Percentiles rank a stretch among this genome's conserved stretches.
phyloP scores from a whole-genome alignment of 148 eudicot genomes.

The Cornus controversa region DNA sequence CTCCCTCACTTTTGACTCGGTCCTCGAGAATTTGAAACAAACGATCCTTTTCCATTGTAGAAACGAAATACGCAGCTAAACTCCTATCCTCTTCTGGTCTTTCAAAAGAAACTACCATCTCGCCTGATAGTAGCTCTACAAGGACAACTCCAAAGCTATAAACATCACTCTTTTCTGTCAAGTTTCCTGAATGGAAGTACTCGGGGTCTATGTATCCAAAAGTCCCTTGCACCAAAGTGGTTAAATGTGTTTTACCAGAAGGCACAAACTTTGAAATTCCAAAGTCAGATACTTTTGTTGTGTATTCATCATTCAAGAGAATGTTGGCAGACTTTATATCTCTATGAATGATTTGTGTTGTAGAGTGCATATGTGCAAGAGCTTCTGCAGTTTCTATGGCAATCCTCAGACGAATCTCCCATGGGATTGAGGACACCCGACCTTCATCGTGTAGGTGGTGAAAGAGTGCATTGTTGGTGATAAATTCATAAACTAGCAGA shows the following conservation, averaged over 20 bases:
- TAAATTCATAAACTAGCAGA: too few species aligned
- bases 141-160: constrained; percentile 53
- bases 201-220: constrained; percentile 47
- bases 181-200: constrained; percentile 32
- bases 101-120: constrained; percentile 27
- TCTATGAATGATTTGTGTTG: constrained; percentile 17
- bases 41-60: constrained; percentile 17
- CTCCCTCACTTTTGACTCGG: constrained; percentile 5
- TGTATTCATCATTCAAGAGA: constrained; percentile 30
- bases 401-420: too few species aligned
- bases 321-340: constrained; percentile 35
- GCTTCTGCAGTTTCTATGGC: too few species aligned
- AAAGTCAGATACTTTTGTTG: constrained; percentile 42
- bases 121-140: constrained; percentile 38
- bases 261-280: constrained; percentile 37
- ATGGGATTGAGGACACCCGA: too few species aligned
- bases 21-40: constrained; percentile 27
- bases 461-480: too few species aligned
- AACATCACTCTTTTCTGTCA: constrained; percentile 44
- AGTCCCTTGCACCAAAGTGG: constrained; percentile 43
- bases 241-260: constrained; percentile 25
- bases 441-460: too few species aligned
- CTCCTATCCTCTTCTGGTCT: constrained; percentile 21
- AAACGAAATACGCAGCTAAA: constrained; percentile 24
- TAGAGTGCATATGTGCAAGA: too few species aligned